Evolutionary conservation across 2,329 filamentous ascomycete species (phyloP), one percentile per base, ranked within the genome.

Genomic region (Hirsutella rhossiliensis): DNA sequence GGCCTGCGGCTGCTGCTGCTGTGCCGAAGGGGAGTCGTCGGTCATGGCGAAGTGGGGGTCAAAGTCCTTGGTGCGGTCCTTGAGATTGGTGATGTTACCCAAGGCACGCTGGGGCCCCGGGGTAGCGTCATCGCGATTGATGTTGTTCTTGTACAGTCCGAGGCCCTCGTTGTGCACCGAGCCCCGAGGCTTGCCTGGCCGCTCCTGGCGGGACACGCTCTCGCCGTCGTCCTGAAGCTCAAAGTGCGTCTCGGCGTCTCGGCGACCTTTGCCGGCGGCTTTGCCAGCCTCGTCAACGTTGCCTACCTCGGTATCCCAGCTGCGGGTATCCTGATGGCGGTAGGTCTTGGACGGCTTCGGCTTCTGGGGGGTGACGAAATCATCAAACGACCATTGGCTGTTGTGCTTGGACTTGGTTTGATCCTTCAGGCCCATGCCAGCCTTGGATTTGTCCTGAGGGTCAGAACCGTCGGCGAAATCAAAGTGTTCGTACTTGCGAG

Each of bases 311-410:
- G 82, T 80, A 53, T 82, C 83, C 78, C 86, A 94, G 60, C 92
- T 83, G 44, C 85, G 82, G 47, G 81, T 74, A 48, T 92, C 80
- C 56, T 87, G 78, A 34, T 73, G 68, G 47, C 80, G 75, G 43
- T 71, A 58, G 19, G 75, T 61, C 61, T 82, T 84, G 39, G 72
- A 66, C 5, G 75, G 71, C 40, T 77, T 69, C 23, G 65, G 52
- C 71, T 94, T 95, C 51, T 82, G 75, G 0, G 90, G 90, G 0
- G 89, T 95, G 15, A 70, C 68, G 55, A 94, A 94, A 64, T 95
- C 88, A 48, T 87, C 78, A 62, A 97, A 97, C 41, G 80, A 79
- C 88, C 90, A 96, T 49, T 86, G 82, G 50, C 80, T 80, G 47
- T 73, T 68, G 58, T 87, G 81, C 66, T 84, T 86, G 44, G 72